A percentile compares a stretch with the other conserved stretches of the same genome.
Evolutionary conservation across 345 rosid species (phyloP).

Genomic region (Brassica rapa): DNA sequence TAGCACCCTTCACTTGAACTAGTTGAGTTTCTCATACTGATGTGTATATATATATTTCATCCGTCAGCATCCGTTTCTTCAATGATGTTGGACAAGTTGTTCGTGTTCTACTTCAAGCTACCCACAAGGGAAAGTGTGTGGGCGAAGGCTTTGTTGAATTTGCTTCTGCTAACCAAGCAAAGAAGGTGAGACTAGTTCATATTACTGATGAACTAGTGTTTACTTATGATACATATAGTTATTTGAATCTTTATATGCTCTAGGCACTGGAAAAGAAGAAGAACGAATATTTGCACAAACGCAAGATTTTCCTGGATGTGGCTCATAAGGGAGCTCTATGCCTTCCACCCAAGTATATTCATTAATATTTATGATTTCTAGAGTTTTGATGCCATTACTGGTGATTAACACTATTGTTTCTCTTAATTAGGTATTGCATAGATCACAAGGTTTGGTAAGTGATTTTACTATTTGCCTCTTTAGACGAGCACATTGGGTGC

Average conservation of each 20-base stretch:
- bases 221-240: not conserved
- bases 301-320: not conserved
- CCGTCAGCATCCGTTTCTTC: not conserved
- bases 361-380: not conserved
- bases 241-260: not conserved
- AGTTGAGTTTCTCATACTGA: not conserved
- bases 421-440: not conserved
- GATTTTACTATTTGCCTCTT: not conserved
- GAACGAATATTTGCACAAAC: not conserved
- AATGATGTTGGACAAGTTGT: conserved; percentile 4
- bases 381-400: not conserved
- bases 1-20: not conserved
- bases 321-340: not conserved
- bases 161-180: not conserved
- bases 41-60: not conserved
- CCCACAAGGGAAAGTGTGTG: not conserved
- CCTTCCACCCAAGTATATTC: not conserved
- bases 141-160: not conserved
- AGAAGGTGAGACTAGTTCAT: not conserved
- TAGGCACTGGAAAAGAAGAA: not conserved
- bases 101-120: not conserved
- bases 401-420: not conserved
- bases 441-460: conserved; percentile 2
- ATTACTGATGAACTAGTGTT: not conserved
- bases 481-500: not conserved